These are phyloP conservation scores for Metschnikowia dekortorum DNA, from an alignment of 805 yeast genomes.

Conservation along the genomic window DNA sequence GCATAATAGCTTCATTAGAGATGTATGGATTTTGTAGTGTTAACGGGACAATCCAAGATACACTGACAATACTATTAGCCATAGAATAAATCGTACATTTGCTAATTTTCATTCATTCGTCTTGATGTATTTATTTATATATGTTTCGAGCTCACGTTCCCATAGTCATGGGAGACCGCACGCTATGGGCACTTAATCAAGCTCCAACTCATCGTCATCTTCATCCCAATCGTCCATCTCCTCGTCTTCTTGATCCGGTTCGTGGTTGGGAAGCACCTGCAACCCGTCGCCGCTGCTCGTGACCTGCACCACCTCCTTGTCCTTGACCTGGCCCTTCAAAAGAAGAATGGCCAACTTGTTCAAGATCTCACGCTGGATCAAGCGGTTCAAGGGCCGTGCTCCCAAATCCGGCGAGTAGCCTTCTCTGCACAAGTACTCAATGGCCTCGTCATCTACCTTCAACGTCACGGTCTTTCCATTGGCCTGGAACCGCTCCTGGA, in stretches of 20 bases:
- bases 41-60: too few species aligned
- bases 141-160: neutral
- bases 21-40: too few species aligned
- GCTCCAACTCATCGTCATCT: slow-evolving; percentile 43
- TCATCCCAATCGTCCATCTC: slow-evolving; percentile 60
- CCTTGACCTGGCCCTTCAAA: slow-evolving; percentile 79
- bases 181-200: slow-evolving; percentile 13
- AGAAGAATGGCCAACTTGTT: slow-evolving; percentile 87
- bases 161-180: too few species aligned
- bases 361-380: slow-evolving; percentile 83
- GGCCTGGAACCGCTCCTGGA: slow-evolving; percentile 76
- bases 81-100: too few species aligned
- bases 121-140: neutral
- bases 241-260: slow-evolving; percentile 46
- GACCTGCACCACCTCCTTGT: slow-evolving; percentile 81
- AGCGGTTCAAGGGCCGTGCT: slow-evolving; percentile 92
- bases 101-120: neutral
- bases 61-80: too few species aligned
- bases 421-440: slow-evolving; percentile 73
- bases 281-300: slow-evolving; percentile 57
- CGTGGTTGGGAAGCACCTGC: slow-evolving; percentile 84
- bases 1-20: too few species aligned
- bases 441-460: slow-evolving; percentile 69
- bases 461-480: slow-evolving; percentile 77
- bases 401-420: slow-evolving; percentile 95